These are phyloP conservation scores for Raphanus sativus DNA, from an alignment of 345 rosid species.

Conservation along the genomic window DNA sequence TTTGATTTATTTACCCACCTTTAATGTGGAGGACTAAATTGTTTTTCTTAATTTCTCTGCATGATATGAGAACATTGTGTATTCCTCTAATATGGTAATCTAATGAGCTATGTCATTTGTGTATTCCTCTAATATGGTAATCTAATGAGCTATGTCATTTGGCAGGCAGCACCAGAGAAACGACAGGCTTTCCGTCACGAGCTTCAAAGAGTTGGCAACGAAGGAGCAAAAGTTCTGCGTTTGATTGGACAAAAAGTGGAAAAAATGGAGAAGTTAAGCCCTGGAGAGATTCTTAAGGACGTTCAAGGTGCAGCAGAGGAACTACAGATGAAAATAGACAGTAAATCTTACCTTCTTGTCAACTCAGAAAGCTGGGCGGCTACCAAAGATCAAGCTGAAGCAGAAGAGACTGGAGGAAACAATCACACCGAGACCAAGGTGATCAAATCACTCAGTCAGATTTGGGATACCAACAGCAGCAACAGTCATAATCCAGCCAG, in stretches of 20 bases:
- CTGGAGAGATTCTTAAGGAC: constrained; percentile 51
- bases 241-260: constrained; percentile 46
- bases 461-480: constrained; percentile 39
- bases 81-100: too few relatives aligned
- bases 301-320: constrained; percentile 70
- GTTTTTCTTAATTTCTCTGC: not conserved
- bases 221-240: constrained; percentile 49
- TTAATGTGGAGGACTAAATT: not conserved
- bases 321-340: constrained; percentile 70
- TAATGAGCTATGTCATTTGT: too few relatives aligned
- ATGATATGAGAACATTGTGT: not conserved
- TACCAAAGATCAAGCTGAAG: constrained; percentile 28
- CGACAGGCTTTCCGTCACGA: constrained; percentile 52
- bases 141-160: not conserved
- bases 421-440: constrained; percentile 37
- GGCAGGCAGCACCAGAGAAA: constrained; percentile 76
- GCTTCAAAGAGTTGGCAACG: constrained; percentile 49
- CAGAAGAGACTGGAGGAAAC: constrained; percentile 36
- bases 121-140: not conserved
- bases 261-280: constrained; percentile 50
- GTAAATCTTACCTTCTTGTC: constrained; percentile 59
- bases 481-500: constrained; percentile 16
- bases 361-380: constrained; percentile 67
- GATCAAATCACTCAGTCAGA: constrained; percentile 56
- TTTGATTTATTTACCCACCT: not conserved